Evolutionary conservation across 768 basidiomycete species (phyloP).

Genomic region (Tricholoma flavovirens): DNA sequence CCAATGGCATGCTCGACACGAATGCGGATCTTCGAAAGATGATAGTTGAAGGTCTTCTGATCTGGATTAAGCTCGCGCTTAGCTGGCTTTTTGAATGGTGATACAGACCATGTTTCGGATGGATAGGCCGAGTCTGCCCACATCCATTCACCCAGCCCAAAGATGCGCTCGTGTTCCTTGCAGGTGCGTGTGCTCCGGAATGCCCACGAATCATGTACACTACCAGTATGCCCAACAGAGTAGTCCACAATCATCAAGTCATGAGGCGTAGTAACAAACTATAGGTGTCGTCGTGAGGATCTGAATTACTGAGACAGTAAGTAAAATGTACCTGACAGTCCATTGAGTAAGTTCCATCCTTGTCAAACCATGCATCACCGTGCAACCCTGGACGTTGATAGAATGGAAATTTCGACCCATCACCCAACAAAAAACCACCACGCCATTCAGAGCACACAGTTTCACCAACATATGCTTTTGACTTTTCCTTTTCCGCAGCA

Average conservation of each 20-base stretch:
- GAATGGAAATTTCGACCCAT: slow-evolving; percentile 20
- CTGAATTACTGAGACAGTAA: neutral
- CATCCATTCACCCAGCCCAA: slow-evolving; percentile 20
- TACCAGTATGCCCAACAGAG: neutral
- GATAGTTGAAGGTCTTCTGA: slow-evolving; percentile 9
- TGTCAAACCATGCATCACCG: slow-evolving; percentile 18
- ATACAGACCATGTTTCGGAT: neutral
- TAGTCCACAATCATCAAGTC: slow-evolving; percentile 12
- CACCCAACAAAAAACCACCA: slow-evolving; percentile 19
- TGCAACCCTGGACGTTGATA: slow-evolving; percentile 18
- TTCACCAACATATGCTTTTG: slow-evolving; percentile 9
- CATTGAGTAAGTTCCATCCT: slow-evolving; percentile 15
- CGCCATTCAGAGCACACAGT: slow-evolving; percentile 12
- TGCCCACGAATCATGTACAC: slow-evolving; percentile 19
- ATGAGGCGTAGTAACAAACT: slow-evolving; percentile 8
- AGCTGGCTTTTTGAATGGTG: slow-evolving; percentile 3
- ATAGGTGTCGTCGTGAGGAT: neutral
- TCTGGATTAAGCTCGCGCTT: slow-evolving; percentile 7
- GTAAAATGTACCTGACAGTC: slow-evolving; percentile 11
- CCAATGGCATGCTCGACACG: too few species aligned
- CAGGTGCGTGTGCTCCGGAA: slow-evolving; percentile 12
- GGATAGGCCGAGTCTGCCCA: slow-evolving; percentile 31
- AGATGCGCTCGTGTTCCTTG: slow-evolving; percentile 12
- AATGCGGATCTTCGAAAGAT: slow-evolving; percentile 17
- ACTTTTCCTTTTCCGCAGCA: slow-evolving; percentile 6